Base-by-base conservation (phyloP, 768 basidiomycete species). In the Rhodotorula toruloides region DNA sequence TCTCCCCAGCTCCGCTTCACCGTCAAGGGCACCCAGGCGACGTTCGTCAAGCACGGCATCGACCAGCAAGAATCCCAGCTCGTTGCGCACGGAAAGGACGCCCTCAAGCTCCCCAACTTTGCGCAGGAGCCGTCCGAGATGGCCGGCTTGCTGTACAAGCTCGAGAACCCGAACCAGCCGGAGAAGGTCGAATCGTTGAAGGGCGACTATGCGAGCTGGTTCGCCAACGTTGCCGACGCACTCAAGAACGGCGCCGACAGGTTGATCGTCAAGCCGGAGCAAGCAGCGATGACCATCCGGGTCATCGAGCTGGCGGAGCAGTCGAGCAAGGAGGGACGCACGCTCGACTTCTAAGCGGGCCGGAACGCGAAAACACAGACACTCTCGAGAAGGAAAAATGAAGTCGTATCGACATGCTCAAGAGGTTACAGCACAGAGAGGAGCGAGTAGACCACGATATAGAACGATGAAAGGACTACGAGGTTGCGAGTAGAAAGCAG, bases 11-110 rank as follows among this genome's bases (percentile, higher is more conserved):
- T 86, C 31, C 85, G 90, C 29, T 94, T 84, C 76, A 74, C 83
- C 47, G 82, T 90, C 65, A 85, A 86, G 58, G 63, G 68, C 3
- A 71, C 70, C 8, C 3, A 47, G 80, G 82, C 63, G 5, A 14
- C 37, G 4, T 71, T 36, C 27, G 27, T 64, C 54, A 92, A 94
- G 77, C 83, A 81, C 73, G 89, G 89, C 10, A 76, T 89, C 29
- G 90, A 91, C 76, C 78, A 84, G 5, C 90, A 92, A 75, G 90
- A 91, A 77, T 84, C 85, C 57, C 86, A 88, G 69, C 82, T 90
- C 55, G 85, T 85, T 74, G 79, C 77, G 17, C 59, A 84, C 46
- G 70, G 61, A 2, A 22, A 43, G 19, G 54, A 52, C 13, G 70
- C 70, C 17, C 74, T 82, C 67, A 79, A 79, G 50, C 66, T 77